Evolutionary conservation across 768 basidiomycete species (phyloP).

Genomic region (Suillus subalutaceus): DNA sequence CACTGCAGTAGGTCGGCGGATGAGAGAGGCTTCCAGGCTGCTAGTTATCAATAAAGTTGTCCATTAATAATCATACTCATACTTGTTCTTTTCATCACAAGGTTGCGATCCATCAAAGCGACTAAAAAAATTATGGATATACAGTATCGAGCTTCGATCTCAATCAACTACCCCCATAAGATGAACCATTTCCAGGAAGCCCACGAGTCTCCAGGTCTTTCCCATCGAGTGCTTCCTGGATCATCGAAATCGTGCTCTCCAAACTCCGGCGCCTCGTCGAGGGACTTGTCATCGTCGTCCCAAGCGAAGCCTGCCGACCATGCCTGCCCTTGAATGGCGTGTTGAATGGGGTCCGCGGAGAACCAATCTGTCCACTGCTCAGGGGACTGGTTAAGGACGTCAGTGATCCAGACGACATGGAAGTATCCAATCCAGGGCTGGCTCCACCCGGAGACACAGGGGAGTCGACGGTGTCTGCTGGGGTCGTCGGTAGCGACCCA

Average conservation of each 20-base stretch:
- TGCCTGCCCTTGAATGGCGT: slow-evolving; percentile 68
- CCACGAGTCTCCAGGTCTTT: slow-evolving; percentile 44
- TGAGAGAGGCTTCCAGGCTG: background rate
- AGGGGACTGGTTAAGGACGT: slow-evolving; percentile 27
- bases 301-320: slow-evolving; percentile 59
- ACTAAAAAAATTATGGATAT: background rate
- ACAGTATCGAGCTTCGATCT: slow-evolving; percentile 2
- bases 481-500: slow-evolving; percentile 54
- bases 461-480: slow-evolving; percentile 44
- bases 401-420: slow-evolving; percentile 26
- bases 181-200: slow-evolving; percentile 26
- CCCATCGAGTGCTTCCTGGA: slow-evolving; percentile 90
- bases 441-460: slow-evolving; percentile 49
- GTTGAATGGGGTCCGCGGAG: slow-evolving; percentile 51
- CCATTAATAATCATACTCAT: slow-evolving; percentile 4
- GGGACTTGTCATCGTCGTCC: slow-evolving; percentile 91
- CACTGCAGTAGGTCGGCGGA: background rate
- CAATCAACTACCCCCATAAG: slow-evolving; percentile 11
- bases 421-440: slow-evolving; percentile 44
- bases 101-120: background rate
- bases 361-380: slow-evolving; percentile 21
- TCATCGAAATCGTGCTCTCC: slow-evolving; percentile 95
- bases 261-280: slow-evolving; percentile 89
- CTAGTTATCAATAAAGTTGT: background rate
- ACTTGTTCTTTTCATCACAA: background rate